phyloP scores from a whole-genome alignment of 129 eudicot species.

The Escallonia herrerae region DNA sequence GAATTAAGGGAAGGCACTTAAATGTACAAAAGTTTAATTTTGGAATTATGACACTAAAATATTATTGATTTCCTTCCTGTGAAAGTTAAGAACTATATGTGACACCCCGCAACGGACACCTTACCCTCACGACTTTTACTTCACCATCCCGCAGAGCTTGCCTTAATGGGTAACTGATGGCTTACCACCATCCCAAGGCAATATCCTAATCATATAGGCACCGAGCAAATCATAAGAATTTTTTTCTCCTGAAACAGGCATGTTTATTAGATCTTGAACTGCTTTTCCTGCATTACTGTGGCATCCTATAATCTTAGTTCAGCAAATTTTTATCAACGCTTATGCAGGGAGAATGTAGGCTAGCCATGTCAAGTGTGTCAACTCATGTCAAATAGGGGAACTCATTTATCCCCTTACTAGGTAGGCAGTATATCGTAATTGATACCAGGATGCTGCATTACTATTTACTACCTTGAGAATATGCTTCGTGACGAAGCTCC shows the following conservation, averaged over 20 bases:
- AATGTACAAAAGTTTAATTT: not conserved
- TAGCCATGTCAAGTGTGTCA: not conserved
- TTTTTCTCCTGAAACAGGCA: not conserved
- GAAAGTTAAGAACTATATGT: not conserved
- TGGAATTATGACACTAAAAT: not conserved
- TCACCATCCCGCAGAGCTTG: not conserved
- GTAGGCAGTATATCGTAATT: not conserved
- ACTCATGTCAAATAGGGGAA: not conserved
- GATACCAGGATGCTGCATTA: not conserved
- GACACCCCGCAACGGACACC: not conserved
- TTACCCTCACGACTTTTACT: not conserved
- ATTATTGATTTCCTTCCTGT: not conserved
- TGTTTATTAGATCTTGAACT: not conserved
- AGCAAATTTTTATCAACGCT: not conserved
- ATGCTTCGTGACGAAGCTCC: slow-evolving; percentile 78
- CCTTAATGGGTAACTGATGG: not conserved
- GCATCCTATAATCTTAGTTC: no score
- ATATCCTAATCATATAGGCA: not conserved
- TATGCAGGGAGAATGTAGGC: not conserved
- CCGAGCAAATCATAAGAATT: not conserved
- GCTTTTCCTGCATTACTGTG: not conserved
- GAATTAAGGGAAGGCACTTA: no score
- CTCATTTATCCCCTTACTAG: not conserved
- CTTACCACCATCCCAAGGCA: not conserved
- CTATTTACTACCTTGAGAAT: slow-evolving; percentile 83